These are phyloP conservation scores for Fusarium sp. DNA, from an alignment of 2,329 filamentous ascomycete genomes.

Conservation along the genomic window DNA sequence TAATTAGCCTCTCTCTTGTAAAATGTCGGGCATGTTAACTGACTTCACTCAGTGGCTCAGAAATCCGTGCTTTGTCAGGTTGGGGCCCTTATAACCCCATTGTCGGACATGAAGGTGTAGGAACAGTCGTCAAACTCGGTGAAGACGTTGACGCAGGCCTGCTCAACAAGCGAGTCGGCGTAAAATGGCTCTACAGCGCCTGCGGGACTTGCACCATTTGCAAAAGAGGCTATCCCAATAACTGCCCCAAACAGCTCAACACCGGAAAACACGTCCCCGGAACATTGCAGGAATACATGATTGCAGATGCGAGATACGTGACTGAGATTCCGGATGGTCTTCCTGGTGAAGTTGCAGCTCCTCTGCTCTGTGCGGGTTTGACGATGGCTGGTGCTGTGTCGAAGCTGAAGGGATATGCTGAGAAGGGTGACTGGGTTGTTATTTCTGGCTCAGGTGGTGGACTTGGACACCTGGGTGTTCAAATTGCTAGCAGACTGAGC, in stretches of 20 bases:
- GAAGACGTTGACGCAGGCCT: slow-evolving; percentile 42
- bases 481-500: slow-evolving; percentile 44
- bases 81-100: slow-evolving; percentile 45
- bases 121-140: slow-evolving; percentile 48
- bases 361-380: slow-evolving; percentile 49
- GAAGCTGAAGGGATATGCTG: slow-evolving; percentile 21
- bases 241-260: slow-evolving; percentile 56
- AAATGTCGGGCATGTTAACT: too few species aligned
- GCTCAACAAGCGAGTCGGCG: slow-evolving; percentile 53
- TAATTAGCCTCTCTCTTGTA: background rate
- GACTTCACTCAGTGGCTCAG: slow-evolving; percentile 43
- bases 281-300: slow-evolving; percentile 48
- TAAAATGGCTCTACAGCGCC: slow-evolving; percentile 59
- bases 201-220: slow-evolving; percentile 55
- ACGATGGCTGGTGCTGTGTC: slow-evolving; percentile 49
- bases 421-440: slow-evolving; percentile 46
- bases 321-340: slow-evolving; percentile 43
- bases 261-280: slow-evolving; percentile 53
- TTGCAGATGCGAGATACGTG: slow-evolving; percentile 47
- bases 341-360: slow-evolving; percentile 41
- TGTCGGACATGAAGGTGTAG: slow-evolving; percentile 50
- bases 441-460: slow-evolving; percentile 49
- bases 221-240: slow-evolving; percentile 50
- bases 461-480: slow-evolving; percentile 50
- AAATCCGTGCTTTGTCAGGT: slow-evolving; percentile 46